Evolutionary conservation across 352 stramenopile species (phyloP), one percentile per base, ranked within the genome.

Genomic region (Pythium monospermum): DNA sequence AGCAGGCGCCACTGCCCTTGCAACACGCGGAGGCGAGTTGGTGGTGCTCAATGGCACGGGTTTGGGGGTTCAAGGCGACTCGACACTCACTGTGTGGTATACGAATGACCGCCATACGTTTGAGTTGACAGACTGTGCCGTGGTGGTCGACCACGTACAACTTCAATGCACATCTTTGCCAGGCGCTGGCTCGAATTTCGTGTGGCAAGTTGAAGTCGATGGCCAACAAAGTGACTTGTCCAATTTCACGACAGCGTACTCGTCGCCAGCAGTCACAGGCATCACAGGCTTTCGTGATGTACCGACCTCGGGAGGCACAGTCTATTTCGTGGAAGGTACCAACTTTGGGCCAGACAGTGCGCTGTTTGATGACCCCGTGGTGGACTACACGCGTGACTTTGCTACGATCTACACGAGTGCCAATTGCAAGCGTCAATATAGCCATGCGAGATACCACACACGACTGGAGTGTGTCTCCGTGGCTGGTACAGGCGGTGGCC

Each of bases 341-440:
- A 71, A 83, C 39, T 83, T 85, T 49, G 74, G 69, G 4, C 74
- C 71, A 5, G 68, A 83, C 28, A 54, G 38, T 8, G 61, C 74
- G 3, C 35, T 76, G 12, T 85, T 73, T 49, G 37, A 51, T 21
- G 69, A 83, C 38, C 71, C 74, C 1, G 26, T 78, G 2, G 69
- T 85, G 8, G 69, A 83, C 31, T 82, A 83, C 58, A 78, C 71
- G 0, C 61, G 62, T 7, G 59, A 81, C 27, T 54, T 66, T 21
- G 25, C 11, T 3, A 63, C 22, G 8, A 37, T 76, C 2, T 66
- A 80, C 36, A 56, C 45, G 18, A 71, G 59, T 38, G 49, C 57
- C 32, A 83, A 83, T 32, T 85, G 74, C 60, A 81, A 83, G 49
- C 69, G 74, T 11, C 64, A 64, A 26, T 85, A 82, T 40, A 71